These are phyloP conservation scores for Epipyxis sp. DNA, from an alignment of 108 stramenopile genomes.

Conservation along the genomic window DNA sequence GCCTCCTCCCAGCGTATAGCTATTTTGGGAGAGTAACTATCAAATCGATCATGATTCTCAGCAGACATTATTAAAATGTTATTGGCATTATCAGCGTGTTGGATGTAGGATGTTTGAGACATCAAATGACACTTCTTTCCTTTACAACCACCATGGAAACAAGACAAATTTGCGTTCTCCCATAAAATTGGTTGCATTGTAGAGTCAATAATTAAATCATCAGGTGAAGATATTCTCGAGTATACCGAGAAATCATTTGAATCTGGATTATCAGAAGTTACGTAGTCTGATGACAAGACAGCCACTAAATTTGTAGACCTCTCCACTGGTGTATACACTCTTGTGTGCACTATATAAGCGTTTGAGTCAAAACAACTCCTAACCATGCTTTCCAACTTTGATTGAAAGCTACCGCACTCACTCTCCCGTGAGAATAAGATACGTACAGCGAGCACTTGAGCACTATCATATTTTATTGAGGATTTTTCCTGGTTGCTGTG, in stretches of 20 bases:
- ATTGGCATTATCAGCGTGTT: slow-evolving; percentile 25
- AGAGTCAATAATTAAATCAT: background rate
- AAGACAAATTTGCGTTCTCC: slow-evolving; percentile 16
- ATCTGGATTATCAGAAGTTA: background rate
- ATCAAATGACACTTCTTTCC: slow-evolving; percentile 21
- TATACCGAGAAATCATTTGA: background rate
- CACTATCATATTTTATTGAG: slow-evolving; percentile 6
- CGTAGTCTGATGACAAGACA: slow-evolving; percentile 5
- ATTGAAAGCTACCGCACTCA: slow-evolving; percentile 12
- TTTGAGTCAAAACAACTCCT: background rate
- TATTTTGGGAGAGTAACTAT: background rate
- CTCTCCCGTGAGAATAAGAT: background rate
- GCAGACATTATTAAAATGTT: slow-evolving; percentile 11
- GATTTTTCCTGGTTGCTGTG: background rate
- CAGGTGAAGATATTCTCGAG: background rate
- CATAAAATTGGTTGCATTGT: slow-evolving; percentile 15
- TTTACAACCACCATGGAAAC: slow-evolving; percentile 12
- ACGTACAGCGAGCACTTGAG: background rate
- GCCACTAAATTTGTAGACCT: background rate
- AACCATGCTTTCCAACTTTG: slow-evolving; percentile 15
- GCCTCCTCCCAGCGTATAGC: slow-evolving; percentile 11
- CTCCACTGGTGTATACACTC: background rate
- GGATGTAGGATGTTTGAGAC: background rate
- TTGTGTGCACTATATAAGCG: background rate
- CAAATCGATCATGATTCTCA: slow-evolving; percentile 17